Percentiles rank a stretch among this genome's conserved stretches.
Evolutionary conservation across 2,329 filamentous ascomycete species (phyloP).

Genomic region (Cladobotryum protrusum): DNA sequence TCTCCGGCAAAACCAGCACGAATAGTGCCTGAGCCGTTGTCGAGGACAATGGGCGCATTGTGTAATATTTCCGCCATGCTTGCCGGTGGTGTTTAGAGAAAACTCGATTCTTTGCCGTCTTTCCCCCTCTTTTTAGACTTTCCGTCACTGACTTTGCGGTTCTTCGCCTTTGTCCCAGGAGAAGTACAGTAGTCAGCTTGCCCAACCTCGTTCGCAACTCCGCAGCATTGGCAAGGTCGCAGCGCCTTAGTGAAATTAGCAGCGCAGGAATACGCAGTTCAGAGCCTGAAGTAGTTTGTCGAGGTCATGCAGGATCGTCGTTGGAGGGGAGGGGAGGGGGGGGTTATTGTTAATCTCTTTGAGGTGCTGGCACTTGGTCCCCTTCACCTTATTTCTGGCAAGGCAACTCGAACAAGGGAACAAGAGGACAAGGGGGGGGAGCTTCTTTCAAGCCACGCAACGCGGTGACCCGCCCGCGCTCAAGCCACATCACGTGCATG

Average conservation of each 20-base stretch:
- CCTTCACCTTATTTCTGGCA: not conserved
- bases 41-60: slow-evolving; percentile 96
- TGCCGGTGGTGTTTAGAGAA: not conserved
- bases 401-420: not conserved
- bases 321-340: not conserved
- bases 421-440: not conserved
- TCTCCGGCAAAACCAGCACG: slow-evolving; percentile 95
- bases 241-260: not conserved
- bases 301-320: not conserved
- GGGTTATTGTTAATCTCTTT: not conserved
- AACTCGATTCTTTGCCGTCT: not conserved
- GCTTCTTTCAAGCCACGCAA: slow-evolving; percentile 9
- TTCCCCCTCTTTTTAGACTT: slow-evolving; percentile 4
- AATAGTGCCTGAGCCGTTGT: slow-evolving; percentile 98
- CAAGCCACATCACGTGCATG: slow-evolving; percentile 27
- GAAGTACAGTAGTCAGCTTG: slow-evolving; percentile 1
- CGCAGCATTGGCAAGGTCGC: slow-evolving; percentile 9
- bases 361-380: not conserved
- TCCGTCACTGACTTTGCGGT: not conserved
- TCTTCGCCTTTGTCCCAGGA: slow-evolving; percentile 2
- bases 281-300: slow-evolving; percentile 2
- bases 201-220: slow-evolving; percentile 7
- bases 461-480: slow-evolving; percentile 6
- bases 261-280: slow-evolving; percentile 4
- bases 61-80: slow-evolving; percentile 63